Evolutionary conservation across 352 stramenopile genomes (phyloP).

Genomic region (Phytopythium aichiense): DNA sequence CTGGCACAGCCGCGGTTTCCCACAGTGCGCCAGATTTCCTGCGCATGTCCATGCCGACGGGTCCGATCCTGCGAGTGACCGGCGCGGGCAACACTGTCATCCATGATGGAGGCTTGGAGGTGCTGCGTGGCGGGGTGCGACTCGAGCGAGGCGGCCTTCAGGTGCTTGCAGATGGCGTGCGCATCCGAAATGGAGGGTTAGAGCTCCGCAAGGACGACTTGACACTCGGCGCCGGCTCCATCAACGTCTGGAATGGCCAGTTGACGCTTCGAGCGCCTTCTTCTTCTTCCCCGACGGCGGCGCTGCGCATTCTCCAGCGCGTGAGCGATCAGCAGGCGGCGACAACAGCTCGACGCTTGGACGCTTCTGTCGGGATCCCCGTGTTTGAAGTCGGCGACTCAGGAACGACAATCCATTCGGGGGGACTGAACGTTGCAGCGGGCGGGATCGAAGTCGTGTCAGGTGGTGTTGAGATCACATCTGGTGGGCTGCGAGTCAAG

Average conservation of each 20-base stretch:
- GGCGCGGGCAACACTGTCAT: slow-evolving; percentile 49
- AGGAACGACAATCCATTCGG: slow-evolving; percentile 49
- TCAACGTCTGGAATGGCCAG: slow-evolving; percentile 43
- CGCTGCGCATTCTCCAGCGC: slow-evolving; percentile 20
- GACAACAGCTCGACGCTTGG: slow-evolving; percentile 6
- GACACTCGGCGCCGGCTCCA: slow-evolving; percentile 26
- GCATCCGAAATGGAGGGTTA: slow-evolving; percentile 35
- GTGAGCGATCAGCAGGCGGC: slow-evolving; percentile 8
- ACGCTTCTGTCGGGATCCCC: slow-evolving; percentile 11
- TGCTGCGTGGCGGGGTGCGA: slow-evolving; percentile 51
- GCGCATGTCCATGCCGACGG: slow-evolving; percentile 28
- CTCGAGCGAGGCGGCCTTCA: slow-evolving; percentile 54
- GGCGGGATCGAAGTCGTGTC: slow-evolving; percentile 52
- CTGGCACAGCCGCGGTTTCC: slow-evolving; percentile 12
- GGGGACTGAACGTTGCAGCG: slow-evolving; percentile 43
- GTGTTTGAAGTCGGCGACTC: slow-evolving; percentile 58
- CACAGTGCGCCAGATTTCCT: slow-evolving; percentile 38
- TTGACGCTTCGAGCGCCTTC: slow-evolving; percentile 18
- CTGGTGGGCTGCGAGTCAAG: slow-evolving; percentile 49
- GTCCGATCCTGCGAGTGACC: slow-evolving; percentile 47
- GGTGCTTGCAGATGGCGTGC: slow-evolving; percentile 53
- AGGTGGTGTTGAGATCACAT: slow-evolving; percentile 55
- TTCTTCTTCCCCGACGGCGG: slow-evolving; percentile 6
- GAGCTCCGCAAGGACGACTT: slow-evolving; percentile 41
- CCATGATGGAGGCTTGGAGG: slow-evolving; percentile 50